Percentiles rank a stretch among this genome's conserved stretches.
These are phyloP conservation scores for Termitomyces sp. DNA, from an alignment of 768 basidiomycete genomes.

Conservation along the genomic window DNA sequence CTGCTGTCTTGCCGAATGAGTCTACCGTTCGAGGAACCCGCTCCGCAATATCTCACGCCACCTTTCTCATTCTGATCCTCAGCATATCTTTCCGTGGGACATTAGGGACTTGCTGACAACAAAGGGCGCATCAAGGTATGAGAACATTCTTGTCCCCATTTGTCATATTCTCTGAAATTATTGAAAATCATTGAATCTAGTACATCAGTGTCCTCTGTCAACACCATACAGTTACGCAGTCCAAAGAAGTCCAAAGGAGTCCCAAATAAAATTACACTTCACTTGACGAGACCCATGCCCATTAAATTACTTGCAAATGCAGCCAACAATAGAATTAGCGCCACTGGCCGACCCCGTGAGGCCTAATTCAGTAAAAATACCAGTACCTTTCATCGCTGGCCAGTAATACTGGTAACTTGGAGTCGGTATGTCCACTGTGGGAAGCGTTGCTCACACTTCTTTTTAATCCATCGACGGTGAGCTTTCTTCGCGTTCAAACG, in stretches of 20 bases:
- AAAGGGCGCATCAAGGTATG: background rate
- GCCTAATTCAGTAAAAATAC: background rate
- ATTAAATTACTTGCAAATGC: background rate
- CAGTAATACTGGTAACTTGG: background rate
- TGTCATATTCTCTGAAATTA: background rate
- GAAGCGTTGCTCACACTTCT: constrained; percentile 1
- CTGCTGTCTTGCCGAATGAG: background rate
- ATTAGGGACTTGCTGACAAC: background rate
- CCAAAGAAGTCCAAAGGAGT: no score
- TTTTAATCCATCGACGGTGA: constrained; percentile 8
- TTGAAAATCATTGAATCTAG: background rate
- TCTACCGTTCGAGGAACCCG: background rate
- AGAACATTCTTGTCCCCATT: background rate
- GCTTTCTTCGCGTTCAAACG: constrained; percentile 1
- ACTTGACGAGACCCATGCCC: background rate
- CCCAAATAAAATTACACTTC: background rate
- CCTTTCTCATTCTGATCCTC: background rate
- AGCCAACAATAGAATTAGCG: background rate
- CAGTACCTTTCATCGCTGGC: background rate
- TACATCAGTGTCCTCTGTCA: background rate
- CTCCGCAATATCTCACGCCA: background rate
- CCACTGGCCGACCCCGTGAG: background rate
- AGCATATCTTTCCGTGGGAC: background rate
- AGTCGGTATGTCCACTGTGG: background rate
- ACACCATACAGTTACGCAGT: background rate